Conservation (phyloP, 208 protist genomes). For the Herpetomonas samuelpessoai region DNA sequence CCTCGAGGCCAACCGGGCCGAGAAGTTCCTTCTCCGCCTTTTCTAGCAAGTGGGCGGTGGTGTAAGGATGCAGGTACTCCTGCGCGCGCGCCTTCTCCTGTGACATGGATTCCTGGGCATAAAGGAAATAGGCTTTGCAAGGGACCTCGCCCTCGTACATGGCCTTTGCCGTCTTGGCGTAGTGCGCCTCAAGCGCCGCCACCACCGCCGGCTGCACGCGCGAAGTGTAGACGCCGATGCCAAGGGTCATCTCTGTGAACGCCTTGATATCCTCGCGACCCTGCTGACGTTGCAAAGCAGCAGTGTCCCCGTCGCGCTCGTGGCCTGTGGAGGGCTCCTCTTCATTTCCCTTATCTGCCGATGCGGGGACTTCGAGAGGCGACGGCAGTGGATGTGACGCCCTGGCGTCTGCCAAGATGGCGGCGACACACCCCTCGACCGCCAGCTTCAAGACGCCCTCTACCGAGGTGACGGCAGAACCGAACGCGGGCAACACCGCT, state of each 20-base stretch:
- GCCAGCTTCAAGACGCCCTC: not conserved
- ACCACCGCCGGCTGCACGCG: slow-evolving; percentile 49
- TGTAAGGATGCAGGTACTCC: slow-evolving; percentile 39
- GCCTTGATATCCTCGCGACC: slow-evolving; percentile 31
- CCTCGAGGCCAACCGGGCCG: slow-evolving; percentile 18
- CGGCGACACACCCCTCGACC: not conserved
- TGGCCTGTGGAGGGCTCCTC: too few relatives aligned
- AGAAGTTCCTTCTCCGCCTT: slow-evolving; percentile 38
- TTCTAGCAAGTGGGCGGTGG: slow-evolving; percentile 40
- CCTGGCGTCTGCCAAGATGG: not conserved
- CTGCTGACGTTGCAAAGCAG: too few relatives aligned
- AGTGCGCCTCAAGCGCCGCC: slow-evolving; percentile 25
- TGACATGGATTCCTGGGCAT: slow-evolving; percentile 28
- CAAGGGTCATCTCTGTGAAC: slow-evolving; percentile 45
- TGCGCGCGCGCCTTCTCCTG: slow-evolving; percentile 27
- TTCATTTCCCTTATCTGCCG: too few relatives aligned
- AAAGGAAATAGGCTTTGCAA: slow-evolving; percentile 31
- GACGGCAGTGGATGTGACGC: not conserved
- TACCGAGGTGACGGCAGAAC: not conserved
- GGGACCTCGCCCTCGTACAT: slow-evolving; percentile 27
- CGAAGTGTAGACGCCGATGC: slow-evolving; percentile 44
- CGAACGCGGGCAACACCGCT: not conserved
- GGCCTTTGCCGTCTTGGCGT: slow-evolving; percentile 17
- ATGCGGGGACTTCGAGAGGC: too few relatives aligned
- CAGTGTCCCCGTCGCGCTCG: too few relatives aligned